Percentiles rank a stretch among this genome's conserved stretches.
Conservation (phyloP, 1,139 yeast genomes). For the Hemisphaericaspora lyxosophila region DNA sequence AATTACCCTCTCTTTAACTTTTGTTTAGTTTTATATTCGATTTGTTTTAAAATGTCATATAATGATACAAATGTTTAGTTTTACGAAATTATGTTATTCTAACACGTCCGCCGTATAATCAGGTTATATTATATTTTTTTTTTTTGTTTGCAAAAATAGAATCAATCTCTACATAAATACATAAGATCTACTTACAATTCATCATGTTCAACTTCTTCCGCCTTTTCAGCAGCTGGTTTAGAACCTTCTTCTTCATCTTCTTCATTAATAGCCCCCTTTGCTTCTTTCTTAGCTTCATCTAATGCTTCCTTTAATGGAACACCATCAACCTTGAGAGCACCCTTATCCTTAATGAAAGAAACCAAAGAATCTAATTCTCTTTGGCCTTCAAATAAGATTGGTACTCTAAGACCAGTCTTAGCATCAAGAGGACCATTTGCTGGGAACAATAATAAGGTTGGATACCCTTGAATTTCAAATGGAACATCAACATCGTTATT, state of each 20-base stretch:
- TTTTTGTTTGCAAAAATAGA: neutral
- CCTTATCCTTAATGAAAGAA: slow-evolving; percentile 65
- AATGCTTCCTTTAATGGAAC: slow-evolving; percentile 30
- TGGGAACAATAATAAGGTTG: slow-evolving; percentile 88
- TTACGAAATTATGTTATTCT: too few species aligned
- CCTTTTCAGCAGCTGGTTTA: slow-evolving; percentile 15
- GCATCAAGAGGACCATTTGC: slow-evolving; percentile 76
- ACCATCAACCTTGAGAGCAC: slow-evolving; percentile 61
- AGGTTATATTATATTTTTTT: too few species aligned
- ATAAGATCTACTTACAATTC: slow-evolving; percentile 32
- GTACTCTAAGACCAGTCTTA: slow-evolving; percentile 53
- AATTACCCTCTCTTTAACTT: too few species aligned
- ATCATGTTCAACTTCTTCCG: slow-evolving; percentile 37
- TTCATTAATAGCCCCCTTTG: slow-evolving; percentile 25
- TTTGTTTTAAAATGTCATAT: neutral
- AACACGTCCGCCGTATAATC: too few species aligned
- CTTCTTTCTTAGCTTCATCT: slow-evolving; percentile 27
- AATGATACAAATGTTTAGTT: neutral
- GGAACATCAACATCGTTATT: slow-evolving; percentile 79
- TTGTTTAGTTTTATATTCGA: too few species aligned
- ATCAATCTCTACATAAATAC: neutral
- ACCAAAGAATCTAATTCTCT: slow-evolving; percentile 77
- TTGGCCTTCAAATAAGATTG: slow-evolving; percentile 65
- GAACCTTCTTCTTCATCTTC: slow-evolving; percentile 23
- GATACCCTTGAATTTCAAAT: slow-evolving; percentile 77